phyloP scores from a whole-genome alignment of 2,329 filamentous ascomycete species.

The Ophiocordyceps polyrhachis-furcata region DNA sequence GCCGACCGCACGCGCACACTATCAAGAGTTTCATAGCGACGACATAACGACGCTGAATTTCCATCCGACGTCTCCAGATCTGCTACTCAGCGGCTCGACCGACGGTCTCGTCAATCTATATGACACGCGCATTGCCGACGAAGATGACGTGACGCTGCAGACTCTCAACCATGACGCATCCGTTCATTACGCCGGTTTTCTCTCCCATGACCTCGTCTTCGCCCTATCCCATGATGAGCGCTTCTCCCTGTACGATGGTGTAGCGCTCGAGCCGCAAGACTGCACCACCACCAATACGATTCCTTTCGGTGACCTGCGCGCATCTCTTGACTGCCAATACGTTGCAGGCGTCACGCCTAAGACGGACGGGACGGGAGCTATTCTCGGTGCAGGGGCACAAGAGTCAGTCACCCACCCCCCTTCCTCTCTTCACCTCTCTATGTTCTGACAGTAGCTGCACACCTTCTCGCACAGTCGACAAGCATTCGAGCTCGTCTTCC shows the following conservation, averaged over 20 bases:
- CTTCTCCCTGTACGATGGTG: conserved; percentile 52
- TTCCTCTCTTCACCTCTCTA: neutral
- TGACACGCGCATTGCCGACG: conserved; percentile 49
- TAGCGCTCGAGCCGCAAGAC: conserved; percentile 26
- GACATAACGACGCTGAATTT: conserved; percentile 42
- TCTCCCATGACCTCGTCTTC: conserved; percentile 44
- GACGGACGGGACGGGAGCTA: conserved; percentile 35
- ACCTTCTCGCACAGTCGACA: conserved; percentile 29
- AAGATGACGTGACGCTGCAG: conserved; percentile 61
- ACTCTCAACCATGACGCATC: conserved; percentile 63
- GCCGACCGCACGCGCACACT: conserved; percentile 28
- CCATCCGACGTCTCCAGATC: conserved; percentile 37
- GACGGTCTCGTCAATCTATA: conserved; percentile 66
- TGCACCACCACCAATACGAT: conserved; percentile 20
- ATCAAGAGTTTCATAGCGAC: conserved; percentile 48
- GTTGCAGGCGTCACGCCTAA: conserved; percentile 48
- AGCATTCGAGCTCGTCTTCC: conserved; percentile 40
- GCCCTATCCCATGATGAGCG: conserved; percentile 64
- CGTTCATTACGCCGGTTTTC: conserved; percentile 56
- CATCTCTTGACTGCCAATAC: conserved; percentile 52
- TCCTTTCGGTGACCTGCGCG: conserved; percentile 51
- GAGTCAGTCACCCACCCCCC: conserved; percentile 30
- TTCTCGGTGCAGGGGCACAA: conserved; percentile 47
- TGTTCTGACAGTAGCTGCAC: neutral
- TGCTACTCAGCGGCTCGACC: conserved; percentile 59